Percentiles rank a stretch among this genome's conserved stretches.
Conservation (phyloP, 1,284 basidiomycete genomes). For the Cryptococcus sp. region DNA sequence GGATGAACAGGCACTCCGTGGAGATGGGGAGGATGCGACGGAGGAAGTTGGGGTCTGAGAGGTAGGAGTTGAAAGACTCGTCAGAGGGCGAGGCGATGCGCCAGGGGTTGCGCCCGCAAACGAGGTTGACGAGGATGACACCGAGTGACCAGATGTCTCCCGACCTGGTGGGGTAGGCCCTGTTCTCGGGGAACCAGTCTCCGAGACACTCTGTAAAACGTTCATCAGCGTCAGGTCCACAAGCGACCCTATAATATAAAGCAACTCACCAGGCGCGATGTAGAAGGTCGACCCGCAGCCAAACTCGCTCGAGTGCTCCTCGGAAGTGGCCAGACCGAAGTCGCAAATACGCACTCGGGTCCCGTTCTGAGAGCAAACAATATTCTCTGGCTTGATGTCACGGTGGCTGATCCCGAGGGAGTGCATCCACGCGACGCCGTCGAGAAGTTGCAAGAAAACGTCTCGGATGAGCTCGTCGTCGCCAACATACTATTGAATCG, state of each 20-base stretch:
- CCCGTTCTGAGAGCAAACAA: slow-evolving; percentile 76
- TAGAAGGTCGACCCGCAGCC: slow-evolving; percentile 58
- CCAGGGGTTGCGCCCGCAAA: slow-evolving; percentile 87
- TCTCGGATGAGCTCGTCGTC: slow-evolving; percentile 78
- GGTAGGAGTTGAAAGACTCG: slow-evolving; percentile 66
- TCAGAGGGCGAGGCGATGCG: slow-evolving; percentile 67
- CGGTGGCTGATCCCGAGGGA: slow-evolving; percentile 78
- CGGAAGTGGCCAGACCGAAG: slow-evolving; percentile 92
- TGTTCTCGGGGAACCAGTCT: slow-evolving; percentile 53
- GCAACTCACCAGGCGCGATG: slow-evolving; percentile 43
- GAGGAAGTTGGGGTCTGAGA: slow-evolving; percentile 66
- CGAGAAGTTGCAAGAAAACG: slow-evolving; percentile 87
- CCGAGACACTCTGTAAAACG: slow-evolving; percentile 76
- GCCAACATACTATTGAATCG: slow-evolving; percentile 59
- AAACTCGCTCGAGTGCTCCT: slow-evolving; percentile 83
- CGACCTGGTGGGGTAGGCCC: slow-evolving; percentile 64
- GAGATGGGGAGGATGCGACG: slow-evolving; percentile 66
- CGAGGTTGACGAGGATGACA: slow-evolving; percentile 86
- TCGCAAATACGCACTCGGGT: slow-evolving; percentile 75
- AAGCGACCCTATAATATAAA: neutral
- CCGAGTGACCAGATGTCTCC: slow-evolving; percentile 94
- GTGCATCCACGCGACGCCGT: slow-evolving; percentile 83
- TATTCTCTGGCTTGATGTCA: slow-evolving; percentile 97
- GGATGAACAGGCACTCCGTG: slow-evolving; percentile 52
- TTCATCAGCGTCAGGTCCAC: neutral